Percentiles rank a stretch among this genome's conserved stretches.
Conservation (phyloP, 176 grass and related monocot genomes). For the Bothriochloa decipiens region DNA sequence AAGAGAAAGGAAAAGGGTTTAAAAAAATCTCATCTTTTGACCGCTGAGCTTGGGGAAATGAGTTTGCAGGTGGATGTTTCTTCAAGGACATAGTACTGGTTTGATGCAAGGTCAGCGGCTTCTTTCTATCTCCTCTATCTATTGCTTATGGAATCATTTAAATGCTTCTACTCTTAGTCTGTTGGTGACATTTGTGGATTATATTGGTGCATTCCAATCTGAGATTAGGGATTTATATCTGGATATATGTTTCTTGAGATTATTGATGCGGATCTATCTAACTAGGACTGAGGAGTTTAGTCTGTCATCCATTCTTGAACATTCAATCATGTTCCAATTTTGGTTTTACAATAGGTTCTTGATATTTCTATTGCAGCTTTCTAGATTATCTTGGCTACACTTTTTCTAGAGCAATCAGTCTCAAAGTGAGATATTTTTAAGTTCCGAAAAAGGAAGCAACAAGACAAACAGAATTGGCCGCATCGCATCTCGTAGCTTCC, state of each 20-base stretch:
- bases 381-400: not conserved
- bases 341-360: not conserved
- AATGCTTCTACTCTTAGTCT: not conserved
- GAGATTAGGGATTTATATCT: constrained; percentile 28
- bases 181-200: not conserved
- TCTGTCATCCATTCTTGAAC: constrained; percentile 18
- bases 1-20: not conserved
- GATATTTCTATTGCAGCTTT: constrained; percentile 37
- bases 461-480: constrained; percentile 5
- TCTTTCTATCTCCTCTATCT: not conserved
- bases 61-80: constrained; percentile 38
- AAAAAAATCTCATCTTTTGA: constrained; percentile 20
- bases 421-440: constrained; percentile 13
- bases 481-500: not conserved
- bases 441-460: constrained; percentile 32
- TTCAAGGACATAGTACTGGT: not conserved
- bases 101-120: constrained; percentile 42
- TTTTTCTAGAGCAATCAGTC: not conserved
- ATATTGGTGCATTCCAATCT: not conserved
- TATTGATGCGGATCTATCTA: constrained; percentile 49
- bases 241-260: constrained; percentile 15
- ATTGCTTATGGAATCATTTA: not conserved
- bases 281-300: not conserved
- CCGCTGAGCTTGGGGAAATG: constrained; percentile 17
- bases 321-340: not conserved